Percentiles rank a stretch among this genome's conserved stretches.
These are phyloP conservation scores for Neospora caninum DNA, from an alignment of 169 alveolate genomes.

Conservation along the genomic window DNA sequence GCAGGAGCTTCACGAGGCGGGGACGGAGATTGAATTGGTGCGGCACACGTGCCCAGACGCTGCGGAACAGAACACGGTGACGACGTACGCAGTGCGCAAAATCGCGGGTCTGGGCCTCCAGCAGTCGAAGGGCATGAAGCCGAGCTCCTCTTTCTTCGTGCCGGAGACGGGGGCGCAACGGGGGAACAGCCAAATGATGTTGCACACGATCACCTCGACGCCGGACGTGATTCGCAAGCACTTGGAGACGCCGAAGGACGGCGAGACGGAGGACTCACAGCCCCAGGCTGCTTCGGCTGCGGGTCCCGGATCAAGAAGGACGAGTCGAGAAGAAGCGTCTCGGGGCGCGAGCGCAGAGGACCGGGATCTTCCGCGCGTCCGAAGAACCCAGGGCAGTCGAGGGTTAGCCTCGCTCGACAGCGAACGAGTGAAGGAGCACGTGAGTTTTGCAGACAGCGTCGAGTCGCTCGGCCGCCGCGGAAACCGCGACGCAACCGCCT, in stretches of 20 bases:
- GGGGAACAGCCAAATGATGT: neutral
- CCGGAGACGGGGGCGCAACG: neutral
- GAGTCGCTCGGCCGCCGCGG: too few species aligned
- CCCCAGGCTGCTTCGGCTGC: too few species aligned
- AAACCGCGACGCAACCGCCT: too few species aligned
- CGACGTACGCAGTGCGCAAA: slow-evolving; percentile 41
- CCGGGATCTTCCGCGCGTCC: too few species aligned
- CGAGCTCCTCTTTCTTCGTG: neutral
- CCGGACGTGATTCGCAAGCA: slow-evolving; percentile 20
- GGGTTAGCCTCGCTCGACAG: too few species aligned
- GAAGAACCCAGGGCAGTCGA: too few species aligned
- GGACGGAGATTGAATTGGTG: neutral
- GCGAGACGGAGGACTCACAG: neutral
- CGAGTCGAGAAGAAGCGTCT: too few species aligned
- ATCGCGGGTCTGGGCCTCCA: slow-evolving; percentile 20
- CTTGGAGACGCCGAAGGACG: neutral
- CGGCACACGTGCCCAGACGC: neutral
- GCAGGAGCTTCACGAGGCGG: slow-evolving; percentile 17
- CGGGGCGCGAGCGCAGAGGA: too few species aligned
- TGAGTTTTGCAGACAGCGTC: too few species aligned
- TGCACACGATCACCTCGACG: neutral
- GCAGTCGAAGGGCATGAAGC: neutral
- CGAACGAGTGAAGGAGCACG: too few species aligned
- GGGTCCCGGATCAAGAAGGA: too few species aligned
- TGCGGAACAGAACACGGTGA: neutral